Conservation (phyloP, 2,329 filamentous ascomycete species). For the Cladosporium sp. region DNA sequence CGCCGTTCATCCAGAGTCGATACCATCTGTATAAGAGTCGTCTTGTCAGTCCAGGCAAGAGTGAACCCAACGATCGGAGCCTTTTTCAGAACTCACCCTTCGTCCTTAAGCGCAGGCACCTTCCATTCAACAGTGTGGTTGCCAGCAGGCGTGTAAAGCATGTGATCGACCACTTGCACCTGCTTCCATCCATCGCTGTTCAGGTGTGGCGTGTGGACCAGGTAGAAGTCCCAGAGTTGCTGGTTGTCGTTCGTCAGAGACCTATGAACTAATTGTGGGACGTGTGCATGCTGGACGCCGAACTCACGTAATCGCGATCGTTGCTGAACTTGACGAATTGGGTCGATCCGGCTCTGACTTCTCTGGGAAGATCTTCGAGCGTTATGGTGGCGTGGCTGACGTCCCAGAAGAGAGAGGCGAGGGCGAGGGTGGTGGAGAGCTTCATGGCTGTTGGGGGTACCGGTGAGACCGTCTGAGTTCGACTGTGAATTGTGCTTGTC, state of each 20-base stretch:
- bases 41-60: not conserved
- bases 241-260: not conserved
- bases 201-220: not conserved
- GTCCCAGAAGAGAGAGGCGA: not conserved
- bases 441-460: not conserved
- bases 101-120: not conserved
- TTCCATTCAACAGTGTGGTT: not conserved
- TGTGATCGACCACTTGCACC: not conserved
- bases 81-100: not conserved
- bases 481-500: too few relatives aligned
- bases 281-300: not conserved
- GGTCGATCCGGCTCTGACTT: not conserved
- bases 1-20: not conserved
- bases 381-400: not conserved
- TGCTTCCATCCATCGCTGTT: not conserved
- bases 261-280: not conserved
- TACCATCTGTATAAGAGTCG: not conserved
- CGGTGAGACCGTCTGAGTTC: too few relatives aligned
- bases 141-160: not conserved
- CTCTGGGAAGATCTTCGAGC: not conserved
- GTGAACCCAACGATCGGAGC: not conserved
- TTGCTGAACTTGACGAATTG: not conserved
- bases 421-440: conserved; percentile 12
- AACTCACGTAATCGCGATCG: not conserved
- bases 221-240: not conserved